Conservation (phyloP, 2,329 filamentous ascomycete species). For the Aspergillus latus region DNA sequence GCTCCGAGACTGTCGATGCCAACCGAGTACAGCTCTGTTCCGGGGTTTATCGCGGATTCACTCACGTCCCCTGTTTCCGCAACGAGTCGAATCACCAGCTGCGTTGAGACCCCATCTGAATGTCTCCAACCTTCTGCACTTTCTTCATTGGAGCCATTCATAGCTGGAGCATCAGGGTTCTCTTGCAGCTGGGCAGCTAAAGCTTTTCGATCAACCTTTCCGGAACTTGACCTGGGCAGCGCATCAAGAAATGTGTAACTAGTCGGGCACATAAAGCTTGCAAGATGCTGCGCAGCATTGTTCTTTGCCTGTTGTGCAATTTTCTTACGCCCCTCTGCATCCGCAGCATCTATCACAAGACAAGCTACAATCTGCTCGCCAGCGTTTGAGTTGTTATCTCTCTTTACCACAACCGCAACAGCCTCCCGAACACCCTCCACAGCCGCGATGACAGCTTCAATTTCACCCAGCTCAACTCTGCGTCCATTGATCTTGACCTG, state of each 20-base stretch:
- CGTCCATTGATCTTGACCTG: slow-evolving; percentile 87
- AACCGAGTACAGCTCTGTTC: slow-evolving; percentile 24
- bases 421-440: slow-evolving; percentile 23
- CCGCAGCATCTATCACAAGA: slow-evolving; percentile 20
- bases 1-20: slow-evolving; percentile 40
- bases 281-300: slow-evolving; percentile 18
- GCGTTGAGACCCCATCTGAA: slow-evolving; percentile 7
- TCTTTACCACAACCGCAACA: slow-evolving; percentile 25
- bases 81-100: slow-evolving; percentile 20
- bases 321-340: not conserved
- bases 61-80: slow-evolving; percentile 19
- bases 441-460: slow-evolving; percentile 52
- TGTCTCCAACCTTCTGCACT: slow-evolving; percentile 10
- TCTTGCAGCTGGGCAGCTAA: slow-evolving; percentile 15
- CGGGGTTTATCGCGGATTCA: slow-evolving; percentile 17
- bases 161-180: not conserved
- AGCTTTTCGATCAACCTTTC: slow-evolving; percentile 29
- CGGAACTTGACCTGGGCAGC: slow-evolving; percentile 28
- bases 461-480: slow-evolving; percentile 74
- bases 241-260: slow-evolving; percentile 23
- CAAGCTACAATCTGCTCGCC: slow-evolving; percentile 30
- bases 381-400: slow-evolving; percentile 18
- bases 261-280: slow-evolving; percentile 28
- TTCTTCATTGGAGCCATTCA: not conserved
- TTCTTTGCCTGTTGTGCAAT: slow-evolving; percentile 20